Percentiles rank a stretch among this genome's conserved stretches.
Conservation (phyloP, 176 grass and related monocot genomes). For the Carex pumila region DNA sequence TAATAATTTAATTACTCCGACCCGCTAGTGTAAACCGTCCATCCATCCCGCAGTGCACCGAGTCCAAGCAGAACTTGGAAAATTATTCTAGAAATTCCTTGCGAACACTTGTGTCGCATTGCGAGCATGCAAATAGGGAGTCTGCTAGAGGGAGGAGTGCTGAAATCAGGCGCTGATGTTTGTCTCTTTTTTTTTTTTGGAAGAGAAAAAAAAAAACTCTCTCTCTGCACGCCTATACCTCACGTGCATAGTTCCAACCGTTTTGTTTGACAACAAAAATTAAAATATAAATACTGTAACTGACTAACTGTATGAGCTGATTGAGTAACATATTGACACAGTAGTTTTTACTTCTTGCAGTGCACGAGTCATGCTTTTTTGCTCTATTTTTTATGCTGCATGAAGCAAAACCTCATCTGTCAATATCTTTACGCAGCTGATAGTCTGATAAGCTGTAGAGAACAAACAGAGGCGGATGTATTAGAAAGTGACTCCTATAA, state of each 20-base stretch:
- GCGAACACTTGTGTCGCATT: neutral
- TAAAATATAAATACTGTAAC: neutral
- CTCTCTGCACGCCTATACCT: neutral
- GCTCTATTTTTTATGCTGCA: too few relatives aligned
- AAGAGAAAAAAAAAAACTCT: neutral
- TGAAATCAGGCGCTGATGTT: neutral
- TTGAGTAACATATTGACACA: too few relatives aligned
- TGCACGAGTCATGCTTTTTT: too few relatives aligned
- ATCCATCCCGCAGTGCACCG: neutral
- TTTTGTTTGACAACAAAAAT: neutral
- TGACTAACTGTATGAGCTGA: too few relatives aligned
- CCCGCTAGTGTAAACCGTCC: neutral
- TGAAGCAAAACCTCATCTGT: too few relatives aligned
- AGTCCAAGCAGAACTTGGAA: neutral
- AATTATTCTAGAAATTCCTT: neutral
- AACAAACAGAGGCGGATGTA: neutral
- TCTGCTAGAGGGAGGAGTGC: neutral
- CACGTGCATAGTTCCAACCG: neutral
- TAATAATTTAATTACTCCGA: neutral
- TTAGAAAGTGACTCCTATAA: too few relatives aligned
- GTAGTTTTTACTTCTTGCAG: too few relatives aligned
- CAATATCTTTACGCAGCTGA: neutral
- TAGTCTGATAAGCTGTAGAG: neutral
- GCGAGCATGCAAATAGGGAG: slow-evolving; percentile 12
- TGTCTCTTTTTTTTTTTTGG: too few relatives aligned